Evolutionary conservation across 306 rosid genomes (phyloP).

Genomic region (Rubus idaeus): DNA sequence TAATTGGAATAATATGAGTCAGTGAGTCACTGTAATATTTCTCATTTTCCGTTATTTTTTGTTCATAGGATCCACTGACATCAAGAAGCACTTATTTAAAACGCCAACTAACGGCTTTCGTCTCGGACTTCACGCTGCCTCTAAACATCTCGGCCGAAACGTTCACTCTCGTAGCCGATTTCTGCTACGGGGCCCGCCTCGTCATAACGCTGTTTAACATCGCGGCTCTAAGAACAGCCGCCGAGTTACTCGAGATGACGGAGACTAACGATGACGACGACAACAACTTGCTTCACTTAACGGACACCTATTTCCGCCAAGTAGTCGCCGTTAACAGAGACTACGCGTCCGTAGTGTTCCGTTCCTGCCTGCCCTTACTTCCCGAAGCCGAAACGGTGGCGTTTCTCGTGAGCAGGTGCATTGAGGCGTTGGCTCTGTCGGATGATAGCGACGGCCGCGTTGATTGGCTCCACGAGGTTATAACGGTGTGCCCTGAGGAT

Average conservation of each 20-base stretch:
- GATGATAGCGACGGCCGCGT: constrained; percentile 24
- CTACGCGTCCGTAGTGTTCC: constrained; percentile 54
- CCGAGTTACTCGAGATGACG: constrained; percentile 72
- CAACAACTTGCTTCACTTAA: constrained; percentile 45
- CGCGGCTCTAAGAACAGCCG: constrained; percentile 69
- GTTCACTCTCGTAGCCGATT: constrained; percentile 57
- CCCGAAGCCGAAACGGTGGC: constrained; percentile 88
- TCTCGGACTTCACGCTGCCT: constrained; percentile 57
- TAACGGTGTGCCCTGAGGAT: constrained; percentile 43
- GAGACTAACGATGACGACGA: constrained; percentile 28
- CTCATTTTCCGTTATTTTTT: constrained; percentile 1
- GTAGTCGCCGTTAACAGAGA: constrained; percentile 47
- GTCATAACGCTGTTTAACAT: constrained; percentile 60
- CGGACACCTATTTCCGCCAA: constrained; percentile 54
- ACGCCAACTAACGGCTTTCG: constrained; percentile 47
- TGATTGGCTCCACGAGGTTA: constrained; percentile 41
- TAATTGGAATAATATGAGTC: too few species aligned
- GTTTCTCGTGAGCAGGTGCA: constrained; percentile 59
- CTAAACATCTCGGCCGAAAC: constrained; percentile 67
- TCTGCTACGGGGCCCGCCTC: constrained; percentile 61
- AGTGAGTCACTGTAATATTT: too few species aligned
- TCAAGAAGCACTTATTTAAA: constrained; percentile 64
- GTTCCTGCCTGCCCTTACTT: constrained; percentile 65
- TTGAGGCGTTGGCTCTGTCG: constrained; percentile 52
- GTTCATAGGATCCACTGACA: constrained; percentile 57